phyloP scores from a whole-genome alignment of 176 grass and related monocot species.

The Guadua angustifolia region DNA sequence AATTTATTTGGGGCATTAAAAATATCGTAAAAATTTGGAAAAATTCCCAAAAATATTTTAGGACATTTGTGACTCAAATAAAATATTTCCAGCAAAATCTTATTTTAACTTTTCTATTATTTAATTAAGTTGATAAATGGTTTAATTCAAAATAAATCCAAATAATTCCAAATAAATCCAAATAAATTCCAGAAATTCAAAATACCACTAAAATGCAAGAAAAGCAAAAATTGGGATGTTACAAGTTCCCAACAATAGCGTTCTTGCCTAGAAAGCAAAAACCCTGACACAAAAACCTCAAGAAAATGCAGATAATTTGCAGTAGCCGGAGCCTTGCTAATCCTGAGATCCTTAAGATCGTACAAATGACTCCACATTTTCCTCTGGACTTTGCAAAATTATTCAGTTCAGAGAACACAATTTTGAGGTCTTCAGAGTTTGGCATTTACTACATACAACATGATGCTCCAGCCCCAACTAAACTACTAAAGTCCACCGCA shows the following conservation, averaged over 20 bases:
- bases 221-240: too few relatives aligned
- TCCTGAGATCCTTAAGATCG: background rate
- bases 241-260: background rate
- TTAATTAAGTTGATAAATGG: too few relatives aligned
- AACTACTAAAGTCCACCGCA: background rate
- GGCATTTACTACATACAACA: background rate
- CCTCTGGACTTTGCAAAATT: background rate
- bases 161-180: too few relatives aligned
- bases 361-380: background rate
- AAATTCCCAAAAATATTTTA: too few relatives aligned
- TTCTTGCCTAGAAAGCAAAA: background rate
- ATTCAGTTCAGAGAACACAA: background rate
- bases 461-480: background rate
- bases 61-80: too few relatives aligned
- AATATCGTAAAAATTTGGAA: too few relatives aligned
- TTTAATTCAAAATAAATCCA: too few relatives aligned
- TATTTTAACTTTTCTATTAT: too few relatives aligned
- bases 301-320: background rate
- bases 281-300: background rate
- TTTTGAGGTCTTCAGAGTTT: constrained; percentile 12
- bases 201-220: too few relatives aligned
- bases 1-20: too few relatives aligned
- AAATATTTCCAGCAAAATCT: too few relatives aligned
- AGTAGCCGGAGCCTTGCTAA: background rate
- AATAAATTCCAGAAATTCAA: too few relatives aligned